Evolutionary conservation across 225 moss, liverwort and hornwort genomes (phyloP).

Genomic region (Pleurozium schreberi): DNA sequence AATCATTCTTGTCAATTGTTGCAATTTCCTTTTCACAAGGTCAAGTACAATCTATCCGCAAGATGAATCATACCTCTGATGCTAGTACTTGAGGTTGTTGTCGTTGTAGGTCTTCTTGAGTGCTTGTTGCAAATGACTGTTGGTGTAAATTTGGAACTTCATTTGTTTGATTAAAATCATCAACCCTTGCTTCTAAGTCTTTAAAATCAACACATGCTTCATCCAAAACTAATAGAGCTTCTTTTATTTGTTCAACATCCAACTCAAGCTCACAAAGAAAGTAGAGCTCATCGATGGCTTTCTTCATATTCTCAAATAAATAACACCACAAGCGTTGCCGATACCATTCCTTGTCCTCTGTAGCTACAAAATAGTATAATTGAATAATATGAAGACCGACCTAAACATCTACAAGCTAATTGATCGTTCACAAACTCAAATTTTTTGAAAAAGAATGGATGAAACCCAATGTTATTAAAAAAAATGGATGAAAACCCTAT

Average conservation of each 20-base stretch:
- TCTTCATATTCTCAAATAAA: conserved; percentile 30
- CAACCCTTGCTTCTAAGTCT: conserved; percentile 10
- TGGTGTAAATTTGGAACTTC: not conserved
- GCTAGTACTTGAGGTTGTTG: not conserved
- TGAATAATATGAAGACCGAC: not conserved
- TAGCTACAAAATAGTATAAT: not conserved
- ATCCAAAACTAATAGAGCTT: conserved; percentile 14
- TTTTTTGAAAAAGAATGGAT: not conserved
- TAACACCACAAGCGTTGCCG: conserved; percentile 18
- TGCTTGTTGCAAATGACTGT: not conserved
- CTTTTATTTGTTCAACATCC: conserved; percentile 17
- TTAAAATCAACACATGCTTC: conserved; percentile 14
- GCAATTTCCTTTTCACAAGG: too few relatives aligned
- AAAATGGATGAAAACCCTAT: not conserved
- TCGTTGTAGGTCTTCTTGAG: not conserved
- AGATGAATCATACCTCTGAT: not conserved
- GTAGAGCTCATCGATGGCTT: conserved; percentile 22
- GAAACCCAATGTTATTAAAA: not conserved
- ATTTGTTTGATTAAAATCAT: not conserved
- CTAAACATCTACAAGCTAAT: not conserved
- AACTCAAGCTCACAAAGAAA: conserved; percentile 26
- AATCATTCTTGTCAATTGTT: not conserved
- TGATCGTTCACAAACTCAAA: not conserved
- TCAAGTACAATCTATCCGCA: too few relatives aligned
- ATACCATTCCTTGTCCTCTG: conserved; percentile 7